Base-by-base conservation (phyloP, 2,329 filamentous ascomycete genomes). In the Epichloe sp. region DNA sequence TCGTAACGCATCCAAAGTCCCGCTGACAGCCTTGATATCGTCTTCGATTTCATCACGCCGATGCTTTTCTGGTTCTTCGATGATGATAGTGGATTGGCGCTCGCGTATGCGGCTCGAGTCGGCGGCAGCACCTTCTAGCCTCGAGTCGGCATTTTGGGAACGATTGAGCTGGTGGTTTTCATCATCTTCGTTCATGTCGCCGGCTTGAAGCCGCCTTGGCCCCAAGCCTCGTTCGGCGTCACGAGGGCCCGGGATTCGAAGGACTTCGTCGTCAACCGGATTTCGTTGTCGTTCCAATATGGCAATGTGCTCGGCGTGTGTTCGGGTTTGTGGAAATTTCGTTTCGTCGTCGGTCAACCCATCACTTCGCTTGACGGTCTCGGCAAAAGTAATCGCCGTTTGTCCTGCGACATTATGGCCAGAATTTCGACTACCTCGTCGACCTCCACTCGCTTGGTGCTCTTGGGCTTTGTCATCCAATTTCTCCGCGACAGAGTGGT, bases 201-300 rank as follows among this genome's bases (percentile, higher is more conserved):
- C 59, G 34, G 69, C 65, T 3, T 70, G 66, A 2, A 81, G 66
- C 34, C 74, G 71, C 51, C 73, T 71, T 2, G 90, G 90, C 10
- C 82, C 73, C 54, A 88, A 76, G 26, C 91, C 93, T 48, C 81
- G 80, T 59, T 98, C 93, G 47, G 85, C 90, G 62, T 97, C 93
- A 59, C 90, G 77, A 1, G 93, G 93, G 19, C 90, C 90, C 0
- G 93, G 93, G 59, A 98, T 97, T 41, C 88, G 84, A 43, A 97
- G 71, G 0, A 89, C 81, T 36, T 83, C 82, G 44, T 81, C 82
- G 44, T 81, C 83, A 51, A 86, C 83, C 55, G 82, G 80, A 51
- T 87, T 84, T 38, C 89, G 80, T 64, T 96, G 91, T 35, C 85
- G 83, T 64, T 95, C 82, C 14, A 96, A 66, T 60, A 97, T 93